Percentiles rank a stretch among this genome's conserved stretches.
These are phyloP conservation scores for Pelagomonas calceolata DNA, from an alignment of 108 stramenopile species.

Conservation along the genomic window DNA sequence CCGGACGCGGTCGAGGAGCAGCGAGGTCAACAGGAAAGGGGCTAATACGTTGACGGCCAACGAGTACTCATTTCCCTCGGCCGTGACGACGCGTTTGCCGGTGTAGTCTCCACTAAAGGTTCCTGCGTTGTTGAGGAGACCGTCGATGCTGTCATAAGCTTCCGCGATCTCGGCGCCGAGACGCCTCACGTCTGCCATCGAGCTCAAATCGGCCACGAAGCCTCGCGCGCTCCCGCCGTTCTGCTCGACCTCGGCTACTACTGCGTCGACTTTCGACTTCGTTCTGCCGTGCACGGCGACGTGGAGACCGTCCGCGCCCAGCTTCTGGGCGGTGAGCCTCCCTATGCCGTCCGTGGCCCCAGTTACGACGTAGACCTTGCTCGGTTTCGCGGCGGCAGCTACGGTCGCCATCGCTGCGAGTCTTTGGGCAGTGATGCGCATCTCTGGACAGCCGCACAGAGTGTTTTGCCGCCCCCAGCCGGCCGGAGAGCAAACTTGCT, in stretches of 20 bases:
- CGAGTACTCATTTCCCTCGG: constrained; percentile 52
- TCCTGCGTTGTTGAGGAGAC: constrained; percentile 78
- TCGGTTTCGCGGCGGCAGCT: no score
- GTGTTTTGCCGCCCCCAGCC: no score
- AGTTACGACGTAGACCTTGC: constrained; percentile 22
- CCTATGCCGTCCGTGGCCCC: constrained; percentile 40
- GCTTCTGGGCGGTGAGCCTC: constrained; percentile 19
- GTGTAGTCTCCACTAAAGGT: constrained; percentile 30
- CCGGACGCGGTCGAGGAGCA: constrained; percentile 48
- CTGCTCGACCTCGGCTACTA: background rate
- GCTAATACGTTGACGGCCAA: constrained; percentile 76
- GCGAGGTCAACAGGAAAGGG: constrained; percentile 63
- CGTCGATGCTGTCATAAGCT: constrained; percentile 31
- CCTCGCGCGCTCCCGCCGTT: constrained; percentile 7
- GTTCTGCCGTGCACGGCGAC: constrained; percentile 28
- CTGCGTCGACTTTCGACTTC: background rate
- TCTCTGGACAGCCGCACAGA: no score
- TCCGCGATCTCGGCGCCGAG: constrained; percentile 31
- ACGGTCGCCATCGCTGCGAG: no score
- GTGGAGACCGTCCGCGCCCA: constrained; percentile 23
- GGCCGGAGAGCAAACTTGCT: no score
- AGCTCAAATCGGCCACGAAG: constrained; percentile 43
- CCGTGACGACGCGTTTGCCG: constrained; percentile 3
- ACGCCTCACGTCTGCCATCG: constrained; percentile 25
- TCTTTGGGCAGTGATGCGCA: no score